Percentiles rank a stretch among this genome's conserved stretches.
phyloP scores from a whole-genome alignment of 2,329 filamentous ascomycete species.

The Furcasterigmium sp. region DNA sequence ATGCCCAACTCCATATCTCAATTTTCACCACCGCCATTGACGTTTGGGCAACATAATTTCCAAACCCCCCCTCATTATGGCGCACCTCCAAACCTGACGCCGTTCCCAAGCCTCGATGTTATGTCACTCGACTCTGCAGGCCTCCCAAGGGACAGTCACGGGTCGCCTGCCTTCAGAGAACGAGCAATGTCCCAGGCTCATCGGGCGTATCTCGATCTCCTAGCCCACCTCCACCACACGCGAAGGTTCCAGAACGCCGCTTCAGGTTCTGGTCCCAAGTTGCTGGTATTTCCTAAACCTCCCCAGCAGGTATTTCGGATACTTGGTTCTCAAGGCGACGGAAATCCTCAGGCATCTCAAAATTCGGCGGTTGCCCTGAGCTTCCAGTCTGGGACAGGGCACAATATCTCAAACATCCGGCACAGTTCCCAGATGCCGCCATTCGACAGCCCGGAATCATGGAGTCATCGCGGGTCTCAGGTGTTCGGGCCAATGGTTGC shows the following conservation, averaged over 20 bases:
- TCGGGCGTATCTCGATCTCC: slow-evolving; percentile 64
- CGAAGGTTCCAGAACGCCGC: slow-evolving; percentile 40
- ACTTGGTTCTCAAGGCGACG: too few species aligned
- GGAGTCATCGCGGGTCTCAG: too few species aligned
- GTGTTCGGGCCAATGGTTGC: too few species aligned
- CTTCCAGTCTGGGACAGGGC: not conserved
- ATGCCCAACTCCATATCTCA: too few species aligned
- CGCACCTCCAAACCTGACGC: slow-evolving; percentile 7
- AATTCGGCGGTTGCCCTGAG: too few species aligned
- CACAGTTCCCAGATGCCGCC: too few species aligned
- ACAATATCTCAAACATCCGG: too few species aligned
- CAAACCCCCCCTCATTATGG: too few species aligned
- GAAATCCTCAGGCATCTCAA: too few species aligned
- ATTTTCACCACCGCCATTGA: too few species aligned
- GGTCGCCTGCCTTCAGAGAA: slow-evolving; percentile 53
- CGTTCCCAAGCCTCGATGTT: slow-evolving; percentile 23
- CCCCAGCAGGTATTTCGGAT: slow-evolving; percentile 25
- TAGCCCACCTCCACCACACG: slow-evolving; percentile 57
- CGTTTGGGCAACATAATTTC: too few species aligned
- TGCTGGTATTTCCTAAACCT: slow-evolving; percentile 51
- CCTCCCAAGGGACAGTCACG: slow-evolving; percentile 16
- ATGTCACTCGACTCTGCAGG: slow-evolving; percentile 20
- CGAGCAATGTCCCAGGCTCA: slow-evolving; percentile 67
- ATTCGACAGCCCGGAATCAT: too few species aligned
- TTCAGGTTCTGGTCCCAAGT: slow-evolving; percentile 36